Evolutionary conservation across 2,329 filamentous ascomycete genomes (phyloP).

Genomic region (Microsporum ferrugineum): DNA sequence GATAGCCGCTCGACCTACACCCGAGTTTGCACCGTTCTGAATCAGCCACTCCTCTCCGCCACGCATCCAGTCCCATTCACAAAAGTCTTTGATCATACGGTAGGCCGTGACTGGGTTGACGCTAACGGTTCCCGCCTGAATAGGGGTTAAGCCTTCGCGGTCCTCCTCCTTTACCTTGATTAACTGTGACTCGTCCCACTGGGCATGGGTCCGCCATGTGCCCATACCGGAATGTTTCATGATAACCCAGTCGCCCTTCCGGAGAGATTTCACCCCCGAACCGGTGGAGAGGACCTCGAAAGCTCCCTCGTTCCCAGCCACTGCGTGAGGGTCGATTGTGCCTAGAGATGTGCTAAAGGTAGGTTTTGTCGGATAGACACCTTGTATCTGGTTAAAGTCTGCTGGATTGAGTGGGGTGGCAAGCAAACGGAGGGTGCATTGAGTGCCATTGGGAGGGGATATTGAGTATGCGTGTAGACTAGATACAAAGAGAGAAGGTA

Average conservation of each 20-base stretch:
- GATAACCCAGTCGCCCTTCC: slow-evolving; percentile 85
- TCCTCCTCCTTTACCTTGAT: slow-evolving; percentile 52
- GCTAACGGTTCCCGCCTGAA: slow-evolving; percentile 76
- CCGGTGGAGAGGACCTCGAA: slow-evolving; percentile 74
- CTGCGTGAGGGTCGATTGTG: slow-evolving; percentile 60
- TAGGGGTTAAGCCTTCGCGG: slow-evolving; percentile 55
- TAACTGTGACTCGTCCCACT: slow-evolving; percentile 50
- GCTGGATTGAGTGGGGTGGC: slow-evolving; percentile 91
- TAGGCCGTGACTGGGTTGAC: slow-evolving; percentile 95
- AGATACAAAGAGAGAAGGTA: not conserved
- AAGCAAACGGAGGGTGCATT: slow-evolving; percentile 73
- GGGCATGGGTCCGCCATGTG: slow-evolving; percentile 87
- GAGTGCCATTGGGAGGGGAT: slow-evolving; percentile 43
- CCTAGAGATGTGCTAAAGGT: slow-evolving; percentile 64
- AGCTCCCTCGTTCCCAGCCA: slow-evolving; percentile 66
- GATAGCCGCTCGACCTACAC: slow-evolving; percentile 81
- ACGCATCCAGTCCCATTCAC: slow-evolving; percentile 40
- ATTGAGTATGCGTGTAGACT: slow-evolving; percentile 41
- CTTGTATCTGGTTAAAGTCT: slow-evolving; percentile 96
- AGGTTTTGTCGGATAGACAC: slow-evolving; percentile 82
- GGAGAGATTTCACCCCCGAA: slow-evolving; percentile 48
- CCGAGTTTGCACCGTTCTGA: slow-evolving; percentile 92
- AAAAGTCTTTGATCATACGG: slow-evolving; percentile 77
- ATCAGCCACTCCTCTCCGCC: slow-evolving; percentile 81
- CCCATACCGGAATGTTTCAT: slow-evolving; percentile 74